Base-by-base conservation (phyloP, 1,139 yeast genomes). In the Debaryomycetaceae sp. region DNA sequence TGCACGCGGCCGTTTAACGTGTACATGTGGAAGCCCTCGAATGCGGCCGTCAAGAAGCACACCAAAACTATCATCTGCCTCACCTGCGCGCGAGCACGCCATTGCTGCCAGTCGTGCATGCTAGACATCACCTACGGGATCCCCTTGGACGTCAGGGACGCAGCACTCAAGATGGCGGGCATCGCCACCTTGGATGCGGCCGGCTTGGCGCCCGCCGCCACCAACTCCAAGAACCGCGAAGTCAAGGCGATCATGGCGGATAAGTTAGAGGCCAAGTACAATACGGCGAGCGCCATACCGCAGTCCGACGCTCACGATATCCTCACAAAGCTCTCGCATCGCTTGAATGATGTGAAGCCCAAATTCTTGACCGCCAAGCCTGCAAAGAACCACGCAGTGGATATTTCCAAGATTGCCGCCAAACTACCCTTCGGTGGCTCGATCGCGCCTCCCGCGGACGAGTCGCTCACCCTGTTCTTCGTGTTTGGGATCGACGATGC, bases 81-180 rank as follows among this genome's bases (percentile, higher is more conserved):
- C 23, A 78, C 89, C 0, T 91, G 98, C 57, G 80, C 96, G 1
- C 62, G 77, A 26, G 74, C 81, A 29, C 71, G 81, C 41, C 82
- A 84, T 56, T 83, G 95, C 42, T 91, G 98, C 49, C 97, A 91
- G 51, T 60, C 78, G 15, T 91, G 98, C 51, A 72, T 86, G 75
- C 57, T 83, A 26, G 97, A 91, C 57, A 62, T 86, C 30, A 74
- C 80, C 16, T 84, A 79, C 59, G 83, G 88, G 4, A 73, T 91
- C 16, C 89, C 96, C 0, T 53, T 86, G 12, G 78, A 81, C 13
- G 62, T 88, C 6, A 61, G 96, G 38, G 96, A 89, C 45, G 78
- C 89, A 2, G 86, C 95, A 1, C 56, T 88, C 46, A 78, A 78
- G 46, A 68, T 86, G 71, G 83, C 91, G 4, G 83, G 83, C 6